Conservation (phyloP, 768 basidiomycete genomes). For the Strobilomyces echinocephalus region DNA sequence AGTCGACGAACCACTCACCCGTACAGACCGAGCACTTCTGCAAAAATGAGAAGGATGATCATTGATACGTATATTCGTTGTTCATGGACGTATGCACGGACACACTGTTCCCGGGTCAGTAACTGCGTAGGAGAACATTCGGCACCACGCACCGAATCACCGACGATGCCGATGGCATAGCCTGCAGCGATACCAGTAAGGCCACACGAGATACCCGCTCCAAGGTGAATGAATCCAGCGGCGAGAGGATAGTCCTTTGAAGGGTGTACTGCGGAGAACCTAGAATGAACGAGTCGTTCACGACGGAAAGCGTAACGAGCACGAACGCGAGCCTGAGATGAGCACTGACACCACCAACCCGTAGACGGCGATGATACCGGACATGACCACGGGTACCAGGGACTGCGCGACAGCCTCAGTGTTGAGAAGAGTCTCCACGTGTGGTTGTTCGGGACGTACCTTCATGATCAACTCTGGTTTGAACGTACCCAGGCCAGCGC, state of each 20-base stretch:
- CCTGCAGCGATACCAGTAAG: slow-evolving; percentile 90
- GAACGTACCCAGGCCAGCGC: slow-evolving; percentile 90
- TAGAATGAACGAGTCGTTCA: slow-evolving; percentile 11
- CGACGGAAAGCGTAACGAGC: not conserved
- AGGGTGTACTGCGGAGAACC: slow-evolving; percentile 47
- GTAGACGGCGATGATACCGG: slow-evolving; percentile 96
- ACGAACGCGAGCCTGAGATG: slow-evolving; percentile 66
- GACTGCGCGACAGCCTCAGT: slow-evolving; percentile 47
- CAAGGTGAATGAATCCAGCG: slow-evolving; percentile 88
- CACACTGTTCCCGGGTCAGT: slow-evolving; percentile 51
- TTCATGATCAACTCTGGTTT: slow-evolving; percentile 98
- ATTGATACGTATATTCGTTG: slow-evolving; percentile 89
- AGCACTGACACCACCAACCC: slow-evolving; percentile 94
- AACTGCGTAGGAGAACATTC: not conserved
- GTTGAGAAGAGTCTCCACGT: not conserved
- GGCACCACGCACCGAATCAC: slow-evolving; percentile 71
- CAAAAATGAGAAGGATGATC: slow-evolving; percentile 94
- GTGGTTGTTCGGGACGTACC: slow-evolving; percentile 37
- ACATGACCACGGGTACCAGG: slow-evolving; percentile 96
- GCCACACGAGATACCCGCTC: slow-evolving; percentile 88
- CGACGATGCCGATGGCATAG: slow-evolving; percentile 90
- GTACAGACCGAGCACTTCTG: slow-evolving; percentile 86
- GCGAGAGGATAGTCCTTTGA: slow-evolving; percentile 71
- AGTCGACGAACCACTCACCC: slow-evolving; percentile 45
- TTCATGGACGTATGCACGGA: slow-evolving; percentile 87